Conservation (phyloP, 2,329 filamentous ascomycete species). For the Cytospora paraplurivora region DNA sequence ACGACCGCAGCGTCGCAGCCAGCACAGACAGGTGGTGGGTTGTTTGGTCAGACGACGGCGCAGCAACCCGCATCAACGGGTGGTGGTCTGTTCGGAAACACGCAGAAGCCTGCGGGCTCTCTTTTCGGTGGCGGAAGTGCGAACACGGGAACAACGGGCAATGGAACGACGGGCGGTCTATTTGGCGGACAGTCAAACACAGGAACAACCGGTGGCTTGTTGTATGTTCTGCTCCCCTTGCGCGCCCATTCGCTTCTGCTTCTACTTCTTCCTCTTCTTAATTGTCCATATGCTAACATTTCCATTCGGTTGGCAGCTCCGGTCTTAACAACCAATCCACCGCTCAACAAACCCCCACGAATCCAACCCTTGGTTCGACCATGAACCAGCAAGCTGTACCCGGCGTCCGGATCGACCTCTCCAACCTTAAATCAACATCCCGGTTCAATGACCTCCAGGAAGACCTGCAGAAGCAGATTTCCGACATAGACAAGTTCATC, state of each 20-base stretch:
- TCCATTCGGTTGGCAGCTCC: conserved; percentile 12
- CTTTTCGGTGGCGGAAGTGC: conserved; percentile 26
- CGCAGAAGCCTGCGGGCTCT: conserved; percentile 24
- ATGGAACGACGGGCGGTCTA: conserved; percentile 36
- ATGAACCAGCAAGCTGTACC: conserved; percentile 62
- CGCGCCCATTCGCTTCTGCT: not conserved
- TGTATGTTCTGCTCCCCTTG: conserved; percentile 32
- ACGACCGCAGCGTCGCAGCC: conserved; percentile 23
- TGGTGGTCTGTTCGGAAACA: conserved; percentile 42
- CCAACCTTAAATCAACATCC: conserved; percentile 80
- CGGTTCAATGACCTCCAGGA: conserved; percentile 89
- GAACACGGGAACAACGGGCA: conserved; percentile 35
- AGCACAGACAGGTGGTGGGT: conserved; percentile 33
- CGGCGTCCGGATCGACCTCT: conserved; percentile 76
- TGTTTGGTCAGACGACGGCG: conserved; percentile 37
- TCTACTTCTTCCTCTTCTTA: not conserved
- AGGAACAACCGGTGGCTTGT: conserved; percentile 31
- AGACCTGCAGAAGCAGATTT: conserved; percentile 76
- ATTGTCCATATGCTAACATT: conserved; percentile 9
- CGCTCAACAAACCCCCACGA: conserved; percentile 27
- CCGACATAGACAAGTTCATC: conserved; percentile 77
- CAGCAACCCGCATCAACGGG: conserved; percentile 31
- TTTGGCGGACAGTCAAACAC: conserved; percentile 29
- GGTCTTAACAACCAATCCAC: conserved; percentile 31
- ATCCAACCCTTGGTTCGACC: conserved; percentile 35